Evolutionary conservation across 331 rosid genomes (phyloP).

Genomic region (Telfairia occidentalis): DNA sequence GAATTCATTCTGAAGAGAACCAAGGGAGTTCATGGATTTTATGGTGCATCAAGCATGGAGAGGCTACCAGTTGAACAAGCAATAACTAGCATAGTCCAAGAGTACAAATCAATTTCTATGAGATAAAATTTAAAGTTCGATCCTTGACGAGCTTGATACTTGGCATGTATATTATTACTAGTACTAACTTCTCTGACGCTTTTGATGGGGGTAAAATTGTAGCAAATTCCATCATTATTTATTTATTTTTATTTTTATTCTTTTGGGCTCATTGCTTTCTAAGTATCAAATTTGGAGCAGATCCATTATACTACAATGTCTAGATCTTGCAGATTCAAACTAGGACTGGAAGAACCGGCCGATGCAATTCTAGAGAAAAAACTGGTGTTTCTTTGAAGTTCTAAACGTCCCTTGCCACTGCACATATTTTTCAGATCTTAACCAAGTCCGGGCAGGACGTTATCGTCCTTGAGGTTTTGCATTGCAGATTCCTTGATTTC

Average conservation of each 20-base stretch:
- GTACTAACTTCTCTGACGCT: background rate
- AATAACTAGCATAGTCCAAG: constrained; percentile 59
- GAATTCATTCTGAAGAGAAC: constrained; percentile 69
- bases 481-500: background rate
- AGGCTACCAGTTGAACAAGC: constrained; percentile 94
- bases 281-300: background rate
- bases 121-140: constrained; percentile 14
- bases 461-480: background rate
- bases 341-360: background rate
- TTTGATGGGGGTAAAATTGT: background rate
- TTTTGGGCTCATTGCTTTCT: background rate
- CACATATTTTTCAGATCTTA: background rate
- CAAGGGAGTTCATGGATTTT: constrained; percentile 79
- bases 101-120: constrained; percentile 59
- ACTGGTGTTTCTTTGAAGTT: background rate
- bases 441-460: background rate
- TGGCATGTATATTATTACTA: background rate
- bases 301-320: background rate
- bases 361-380: background rate
- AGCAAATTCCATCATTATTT: background rate
- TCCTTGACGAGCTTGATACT: constrained; percentile 15
- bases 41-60: constrained; percentile 93
- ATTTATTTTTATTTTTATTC: background rate
- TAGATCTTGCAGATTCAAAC: background rate
- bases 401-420: background rate